Evolutionary conservation across 345 rosid species (phyloP).

Genomic region (Gossypium australe): DNA sequence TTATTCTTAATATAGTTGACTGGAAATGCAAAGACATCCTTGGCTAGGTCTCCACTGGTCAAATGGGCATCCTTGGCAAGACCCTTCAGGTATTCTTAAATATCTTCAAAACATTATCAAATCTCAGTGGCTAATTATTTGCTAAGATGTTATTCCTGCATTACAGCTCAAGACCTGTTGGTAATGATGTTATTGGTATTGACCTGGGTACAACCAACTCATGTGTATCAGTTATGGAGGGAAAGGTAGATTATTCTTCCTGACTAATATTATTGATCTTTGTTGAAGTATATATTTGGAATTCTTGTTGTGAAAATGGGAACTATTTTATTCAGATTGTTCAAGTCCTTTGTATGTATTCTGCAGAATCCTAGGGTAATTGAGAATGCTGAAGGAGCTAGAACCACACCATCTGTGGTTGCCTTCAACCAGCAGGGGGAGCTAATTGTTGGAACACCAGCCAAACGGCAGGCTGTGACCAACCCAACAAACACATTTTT

Average conservation of each 20-base stretch:
- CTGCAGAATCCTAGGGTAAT: conserved; percentile 32
- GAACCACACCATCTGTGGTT: conserved; percentile 36
- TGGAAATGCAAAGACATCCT: conserved; percentile 41
- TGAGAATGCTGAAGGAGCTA: conserved; percentile 37
- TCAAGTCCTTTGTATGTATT: not conserved
- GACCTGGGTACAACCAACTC: conserved; percentile 53
- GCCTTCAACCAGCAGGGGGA: conserved; percentile 31
- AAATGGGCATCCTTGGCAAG: conserved; percentile 36
- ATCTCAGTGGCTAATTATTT: not conserved
- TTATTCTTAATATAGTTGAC: conserved; percentile 27
- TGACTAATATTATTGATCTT: not conserved
- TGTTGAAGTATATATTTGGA: not conserved
- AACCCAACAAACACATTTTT: conserved; percentile 33
- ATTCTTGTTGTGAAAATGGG: not conserved
- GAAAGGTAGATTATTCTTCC: conserved; percentile 26
- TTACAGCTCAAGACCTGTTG: conserved; percentile 35
- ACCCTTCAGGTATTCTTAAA: conserved; percentile 45
- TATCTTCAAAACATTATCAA: not conserved
- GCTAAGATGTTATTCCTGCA: not conserved
- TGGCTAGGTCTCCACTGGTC: conserved; percentile 29
- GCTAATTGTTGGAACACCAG: conserved; percentile 32
- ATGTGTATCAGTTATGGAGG: conserved; percentile 49
- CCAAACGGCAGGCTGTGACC: conserved; percentile 37
- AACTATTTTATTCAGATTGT: not conserved
- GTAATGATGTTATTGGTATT: conserved; percentile 41